Conservation (phyloP, 2,329 filamentous ascomycete genomes). For the Botryotinia calthae region DNA sequence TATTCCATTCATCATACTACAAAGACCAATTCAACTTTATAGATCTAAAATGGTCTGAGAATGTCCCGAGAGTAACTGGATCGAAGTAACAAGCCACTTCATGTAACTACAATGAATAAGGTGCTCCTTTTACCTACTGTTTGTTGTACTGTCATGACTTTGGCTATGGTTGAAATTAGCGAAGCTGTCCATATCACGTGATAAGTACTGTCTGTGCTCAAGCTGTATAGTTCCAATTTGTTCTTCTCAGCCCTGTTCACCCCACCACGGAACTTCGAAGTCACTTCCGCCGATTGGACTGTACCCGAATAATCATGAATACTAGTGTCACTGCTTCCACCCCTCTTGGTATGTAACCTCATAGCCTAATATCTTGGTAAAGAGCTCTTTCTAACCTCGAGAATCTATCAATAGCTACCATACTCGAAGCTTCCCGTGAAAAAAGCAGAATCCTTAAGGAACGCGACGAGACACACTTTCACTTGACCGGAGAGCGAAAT, state of each 20-base stretch:
- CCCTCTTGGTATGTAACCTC: constrained; percentile 6
- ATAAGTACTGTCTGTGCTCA: not conserved
- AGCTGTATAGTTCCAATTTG: not conserved
- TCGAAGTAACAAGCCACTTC: not conserved
- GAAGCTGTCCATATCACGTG: not conserved
- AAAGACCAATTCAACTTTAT: too few relatives aligned
- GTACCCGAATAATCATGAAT: not conserved
- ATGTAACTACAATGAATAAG: not conserved
- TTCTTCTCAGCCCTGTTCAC: not conserved
- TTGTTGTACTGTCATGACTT: not conserved
- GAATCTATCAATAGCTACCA: not conserved
- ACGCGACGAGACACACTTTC: not conserved
- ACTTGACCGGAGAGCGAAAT: not conserved
- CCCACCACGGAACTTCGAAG: not conserved
- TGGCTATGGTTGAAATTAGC: not conserved
- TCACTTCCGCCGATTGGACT: not conserved
- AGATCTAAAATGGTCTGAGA: not conserved
- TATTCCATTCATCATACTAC: too few relatives aligned
- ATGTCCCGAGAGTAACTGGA: not conserved
- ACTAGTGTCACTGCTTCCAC: not conserved
- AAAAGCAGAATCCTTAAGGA: not conserved
- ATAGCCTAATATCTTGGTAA: not conserved
- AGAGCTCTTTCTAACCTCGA: constrained; percentile 3
- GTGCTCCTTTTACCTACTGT: not conserved
- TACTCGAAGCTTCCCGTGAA: not conserved